A percentile compares a stretch with the other conserved stretches of the same genome.
Conservation (phyloP, 78 protist species). For the Dictyostelium capitatum region DNA sequence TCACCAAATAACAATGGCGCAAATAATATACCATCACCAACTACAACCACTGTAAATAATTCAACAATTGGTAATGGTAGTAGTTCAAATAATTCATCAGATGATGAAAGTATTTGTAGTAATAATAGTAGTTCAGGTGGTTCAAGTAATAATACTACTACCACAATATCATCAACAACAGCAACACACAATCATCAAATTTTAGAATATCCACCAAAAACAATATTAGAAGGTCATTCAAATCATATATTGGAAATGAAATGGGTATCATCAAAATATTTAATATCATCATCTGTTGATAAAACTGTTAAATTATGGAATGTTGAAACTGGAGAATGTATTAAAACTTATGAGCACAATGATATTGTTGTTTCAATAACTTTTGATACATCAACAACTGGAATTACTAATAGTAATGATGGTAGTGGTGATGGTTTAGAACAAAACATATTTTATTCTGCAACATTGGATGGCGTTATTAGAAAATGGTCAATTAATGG, state of each 20-base stretch:
- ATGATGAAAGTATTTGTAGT: conserved; percentile 3
- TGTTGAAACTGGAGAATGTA: conserved; percentile 11
- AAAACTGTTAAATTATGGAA: conserved; percentile 59
- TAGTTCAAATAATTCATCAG: conserved; percentile 10
- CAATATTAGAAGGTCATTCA: conserved; percentile 39
- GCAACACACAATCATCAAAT: background rate
- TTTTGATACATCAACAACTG: conserved; percentile 20
- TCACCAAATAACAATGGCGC: conserved; percentile 1
- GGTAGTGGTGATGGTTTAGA: too few relatives aligned
- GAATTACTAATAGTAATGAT: background rate
- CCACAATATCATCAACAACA: background rate
- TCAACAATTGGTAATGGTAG: background rate
- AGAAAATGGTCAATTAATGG: conserved; percentile 51
- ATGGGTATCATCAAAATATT: conserved; percentile 26
- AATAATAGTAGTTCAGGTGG: conserved; percentile 18
- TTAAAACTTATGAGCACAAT: conserved; percentile 74
- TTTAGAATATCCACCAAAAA: background rate
- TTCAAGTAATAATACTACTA: background rate
- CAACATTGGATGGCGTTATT: conserved; percentile 56
- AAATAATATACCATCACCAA: conserved; percentile 5
- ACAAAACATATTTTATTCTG: conserved; percentile 11
- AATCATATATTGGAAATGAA: conserved; percentile 65
- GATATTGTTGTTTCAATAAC: conserved; percentile 79
- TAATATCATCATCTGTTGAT: conserved; percentile 45
- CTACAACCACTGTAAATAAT: background rate